Evolutionary conservation across 768 basidiomycete species (phyloP).

Genomic region (Chlorophyllum brunneum): DNA sequence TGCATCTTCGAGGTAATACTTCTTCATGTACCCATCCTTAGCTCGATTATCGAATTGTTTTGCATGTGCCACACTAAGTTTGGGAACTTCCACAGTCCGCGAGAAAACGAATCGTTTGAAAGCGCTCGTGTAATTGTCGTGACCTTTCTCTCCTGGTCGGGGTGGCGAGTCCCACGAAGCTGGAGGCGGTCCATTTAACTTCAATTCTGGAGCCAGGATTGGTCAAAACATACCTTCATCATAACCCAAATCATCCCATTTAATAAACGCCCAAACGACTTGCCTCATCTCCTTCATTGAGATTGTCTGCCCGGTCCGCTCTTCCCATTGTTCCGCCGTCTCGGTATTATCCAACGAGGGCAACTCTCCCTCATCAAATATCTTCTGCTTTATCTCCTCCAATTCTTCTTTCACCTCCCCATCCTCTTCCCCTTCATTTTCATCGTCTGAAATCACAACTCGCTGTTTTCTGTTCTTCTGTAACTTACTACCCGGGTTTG

Average conservation of each 20-base stretch:
- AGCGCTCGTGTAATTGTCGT: slow-evolving; percentile 63
- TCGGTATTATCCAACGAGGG: slow-evolving; percentile 53
- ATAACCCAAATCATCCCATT: slow-evolving; percentile 93
- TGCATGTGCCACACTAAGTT: slow-evolving; percentile 37
- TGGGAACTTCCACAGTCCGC: slow-evolving; percentile 55
- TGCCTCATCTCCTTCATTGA: slow-evolving; percentile 47
- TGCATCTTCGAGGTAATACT: slow-evolving; percentile 43
- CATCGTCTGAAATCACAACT: slow-evolving; percentile 3
- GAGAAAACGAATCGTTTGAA: slow-evolving; percentile 65
- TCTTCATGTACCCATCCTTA: slow-evolving; percentile 49
- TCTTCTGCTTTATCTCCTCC: slow-evolving; percentile 29
- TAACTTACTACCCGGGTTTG: slow-evolving; percentile 16
- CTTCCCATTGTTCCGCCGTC: slow-evolving; percentile 62
- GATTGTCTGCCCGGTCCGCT: slow-evolving; percentile 36
- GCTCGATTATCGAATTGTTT: slow-evolving; percentile 48
- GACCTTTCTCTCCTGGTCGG: slow-evolving; percentile 47
- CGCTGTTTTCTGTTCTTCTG: slow-evolving; percentile 21
- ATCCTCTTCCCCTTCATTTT: slow-evolving; percentile 21
- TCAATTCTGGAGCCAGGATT: background rate
- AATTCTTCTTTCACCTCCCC: slow-evolving; percentile 27
- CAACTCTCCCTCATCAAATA: slow-evolving; percentile 59
- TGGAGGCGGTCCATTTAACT: slow-evolving; percentile 26
- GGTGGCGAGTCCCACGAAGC: slow-evolving; percentile 96
- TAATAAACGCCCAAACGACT: slow-evolving; percentile 82
- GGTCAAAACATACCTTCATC: slow-evolving; percentile 66